Percentiles rank a stretch among this genome's conserved stretches.
Evolutionary conservation across 306 rosid genomes (phyloP).

Genomic region (Mimosa bimucronata): DNA sequence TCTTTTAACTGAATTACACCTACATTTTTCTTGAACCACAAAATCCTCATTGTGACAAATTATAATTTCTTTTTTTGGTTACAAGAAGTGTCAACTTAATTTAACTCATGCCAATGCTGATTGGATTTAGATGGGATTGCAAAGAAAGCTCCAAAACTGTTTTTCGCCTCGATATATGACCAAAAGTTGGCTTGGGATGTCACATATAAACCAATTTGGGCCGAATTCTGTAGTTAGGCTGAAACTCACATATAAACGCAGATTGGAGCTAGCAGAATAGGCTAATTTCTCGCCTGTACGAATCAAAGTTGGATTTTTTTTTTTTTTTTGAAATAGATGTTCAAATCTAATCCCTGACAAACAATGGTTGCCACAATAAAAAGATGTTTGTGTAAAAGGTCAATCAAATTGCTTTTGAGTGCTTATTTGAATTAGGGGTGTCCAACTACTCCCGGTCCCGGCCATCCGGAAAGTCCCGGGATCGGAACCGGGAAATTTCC

Average conservation of each 20-base stretch:
- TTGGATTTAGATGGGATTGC: neutral
- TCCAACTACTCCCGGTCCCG: no score
- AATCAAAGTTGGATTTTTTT: no score
- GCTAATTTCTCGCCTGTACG: accelerated
- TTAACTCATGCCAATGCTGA: neutral
- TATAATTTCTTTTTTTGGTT: neutral
- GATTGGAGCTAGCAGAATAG: no score
- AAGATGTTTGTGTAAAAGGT: neutral
- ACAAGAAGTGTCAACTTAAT: neutral
- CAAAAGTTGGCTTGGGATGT: neutral
- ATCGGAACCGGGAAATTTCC: no score
- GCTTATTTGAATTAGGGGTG: no score
- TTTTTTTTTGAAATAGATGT: no score
- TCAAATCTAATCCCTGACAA: no score
- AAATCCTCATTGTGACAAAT: neutral
- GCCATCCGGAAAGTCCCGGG: no score
- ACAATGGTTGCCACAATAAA: no score
- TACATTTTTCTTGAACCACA: neutral
- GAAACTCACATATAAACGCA: neutral
- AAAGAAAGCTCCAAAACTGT: neutral
- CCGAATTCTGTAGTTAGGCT: neutral
- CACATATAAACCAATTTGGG: neutral
- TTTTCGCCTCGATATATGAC: neutral
- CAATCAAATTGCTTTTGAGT: neutral
- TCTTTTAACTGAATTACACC: no score